Evolutionary conservation across 78 protist species (phyloP), one percentile per base, ranked within the genome.

Genomic region (Pigoraptor vietnamica): DNA sequence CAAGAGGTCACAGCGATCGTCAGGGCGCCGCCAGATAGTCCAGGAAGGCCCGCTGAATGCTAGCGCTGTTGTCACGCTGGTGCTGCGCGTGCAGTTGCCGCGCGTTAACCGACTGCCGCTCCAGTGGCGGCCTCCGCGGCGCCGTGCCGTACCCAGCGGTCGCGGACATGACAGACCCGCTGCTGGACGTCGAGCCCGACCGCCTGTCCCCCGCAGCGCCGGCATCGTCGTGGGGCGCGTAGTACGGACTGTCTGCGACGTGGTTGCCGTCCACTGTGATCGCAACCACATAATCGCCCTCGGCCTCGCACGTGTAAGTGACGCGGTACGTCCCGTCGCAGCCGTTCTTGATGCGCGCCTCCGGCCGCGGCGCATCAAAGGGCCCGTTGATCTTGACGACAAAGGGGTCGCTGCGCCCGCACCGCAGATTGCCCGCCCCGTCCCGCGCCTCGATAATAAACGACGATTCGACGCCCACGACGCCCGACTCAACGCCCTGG

Each of bases 261-360:
- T 79, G 84, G 34, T 79, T 14, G 34, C 84, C 84, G 84, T 79
- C 84, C 34, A 79, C 84, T 2, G 84, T 79, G 23, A 79, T 25
- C 10, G 84, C 84, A 79, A 79, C 84, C 23, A 79, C 84, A 25
- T 79, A 79, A 79, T 79, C 84, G 84, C 84, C 84, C 84, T 79
- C 84, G 21, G 21, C 23, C 84, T 79, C 84, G 32, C 84, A 79
- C 84, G 32, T 25, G 32, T 79, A 79, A 2, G 84, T 25, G 35
- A 79, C 84, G 84, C 21, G 84, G 32, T 79, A 79, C 10, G 84
- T 79, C 10, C 84, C 84, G 84, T 79, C 84, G n/a, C 84, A 79
- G 84, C 14, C 14, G 84, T 79, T 79, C 84, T 79, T 79, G 84
- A 79, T 79, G 84, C 84, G 84, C 23, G 84, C 34, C 32, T 79